Conservation (phyloP, 805 yeast species). For the Nakazawaea molendinolei region DNA sequence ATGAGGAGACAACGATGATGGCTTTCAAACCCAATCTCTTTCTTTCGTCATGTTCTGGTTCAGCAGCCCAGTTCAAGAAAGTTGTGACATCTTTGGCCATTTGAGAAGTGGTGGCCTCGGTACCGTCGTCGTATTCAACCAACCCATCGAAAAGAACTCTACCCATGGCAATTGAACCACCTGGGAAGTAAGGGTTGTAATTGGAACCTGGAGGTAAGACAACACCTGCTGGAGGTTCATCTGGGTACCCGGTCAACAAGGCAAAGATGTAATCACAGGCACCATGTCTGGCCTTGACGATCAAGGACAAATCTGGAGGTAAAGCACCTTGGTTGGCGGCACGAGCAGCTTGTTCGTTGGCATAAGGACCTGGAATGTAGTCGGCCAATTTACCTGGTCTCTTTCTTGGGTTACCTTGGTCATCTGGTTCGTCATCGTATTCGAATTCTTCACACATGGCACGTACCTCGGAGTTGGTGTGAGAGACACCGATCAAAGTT, state of each 20-base stretch:
- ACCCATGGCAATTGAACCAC: constrained; percentile 99
- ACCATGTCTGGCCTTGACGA: constrained; percentile 99
- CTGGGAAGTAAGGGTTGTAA: constrained; percentile 99
- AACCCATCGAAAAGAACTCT: constrained; percentile 95
- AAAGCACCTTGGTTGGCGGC: constrained; percentile 99
- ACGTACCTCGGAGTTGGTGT: constrained; percentile 82
- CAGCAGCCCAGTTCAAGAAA: constrained; percentile 97
- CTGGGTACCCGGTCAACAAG: constrained; percentile 96
- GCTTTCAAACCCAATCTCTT: constrained; percentile 96
- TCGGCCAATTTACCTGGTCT: constrained; percentile 98
- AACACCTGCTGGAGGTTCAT: constrained; percentile 98
- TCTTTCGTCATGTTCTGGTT: constrained; percentile 98
- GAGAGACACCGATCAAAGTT: constrained; percentile 94
- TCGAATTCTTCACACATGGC: constrained; percentile 94
- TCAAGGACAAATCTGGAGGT: constrained; percentile 95
- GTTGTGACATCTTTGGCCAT: constrained; percentile 98
- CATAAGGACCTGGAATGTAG: constrained; percentile 90
- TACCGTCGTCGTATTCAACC: constrained; percentile 98
- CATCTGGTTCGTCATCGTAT: constrained; percentile 94
- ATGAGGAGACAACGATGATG: constrained; percentile 65
- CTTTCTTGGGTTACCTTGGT: constrained; percentile 95
- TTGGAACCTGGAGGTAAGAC: constrained; percentile 87
- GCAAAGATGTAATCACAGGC: constrained; percentile 94
- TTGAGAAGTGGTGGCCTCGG: constrained; percentile 96
- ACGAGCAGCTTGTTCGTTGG: constrained; percentile 98